Percentiles rank a stretch among this genome's conserved stretches.
Conservation (phyloP, 176 grass and related monocot species). For the Paspalum notatum region DNA sequence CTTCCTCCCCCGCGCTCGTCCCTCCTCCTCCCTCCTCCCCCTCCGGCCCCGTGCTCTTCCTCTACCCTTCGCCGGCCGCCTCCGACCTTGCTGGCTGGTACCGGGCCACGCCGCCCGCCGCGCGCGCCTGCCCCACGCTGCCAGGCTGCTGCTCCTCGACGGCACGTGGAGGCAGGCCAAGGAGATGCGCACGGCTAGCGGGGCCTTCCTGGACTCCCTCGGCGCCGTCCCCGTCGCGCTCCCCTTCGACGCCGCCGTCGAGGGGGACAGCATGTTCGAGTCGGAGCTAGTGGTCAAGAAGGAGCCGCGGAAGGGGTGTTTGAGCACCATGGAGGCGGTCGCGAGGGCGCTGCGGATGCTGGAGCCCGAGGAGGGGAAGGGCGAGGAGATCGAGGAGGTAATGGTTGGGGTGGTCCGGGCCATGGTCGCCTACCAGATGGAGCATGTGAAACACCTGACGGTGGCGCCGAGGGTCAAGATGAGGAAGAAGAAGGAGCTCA, state of each 20-base stretch:
- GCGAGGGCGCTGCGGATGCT: conserved; percentile 83
- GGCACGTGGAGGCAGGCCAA: conserved; percentile 86
- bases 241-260: conserved; percentile 49
- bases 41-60: conserved; percentile 55
- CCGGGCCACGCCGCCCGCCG: conserved; percentile 41
- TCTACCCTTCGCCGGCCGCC: conserved; percentile 69
- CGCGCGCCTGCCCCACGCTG: conserved; percentile 51
- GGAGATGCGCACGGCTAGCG: conserved; percentile 83
- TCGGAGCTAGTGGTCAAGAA: conserved; percentile 77
- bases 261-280: conserved; percentile 83
- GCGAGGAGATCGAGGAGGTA: conserved; percentile 54
- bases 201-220: conserved; percentile 60
- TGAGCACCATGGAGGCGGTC: conserved; percentile 83
- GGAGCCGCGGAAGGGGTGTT: conserved; percentile 75
- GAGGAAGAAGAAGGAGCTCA: conserved; percentile 71
- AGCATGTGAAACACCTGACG: conserved; percentile 51
- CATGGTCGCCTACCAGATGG: conserved; percentile 76
- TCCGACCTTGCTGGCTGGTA: conserved; percentile 59
- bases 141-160: conserved; percentile 73
- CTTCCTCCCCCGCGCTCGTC: conserved; percentile 31
- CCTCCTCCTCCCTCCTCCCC: conserved; percentile 23
- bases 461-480: conserved; percentile 57
- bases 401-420: conserved; percentile 62
- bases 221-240: conserved; percentile 54
- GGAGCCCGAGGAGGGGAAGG: conserved; percentile 51